Conservation (phyloP, 2,329 filamentous ascomycete genomes). For the Aspergillus sp. region DNA sequence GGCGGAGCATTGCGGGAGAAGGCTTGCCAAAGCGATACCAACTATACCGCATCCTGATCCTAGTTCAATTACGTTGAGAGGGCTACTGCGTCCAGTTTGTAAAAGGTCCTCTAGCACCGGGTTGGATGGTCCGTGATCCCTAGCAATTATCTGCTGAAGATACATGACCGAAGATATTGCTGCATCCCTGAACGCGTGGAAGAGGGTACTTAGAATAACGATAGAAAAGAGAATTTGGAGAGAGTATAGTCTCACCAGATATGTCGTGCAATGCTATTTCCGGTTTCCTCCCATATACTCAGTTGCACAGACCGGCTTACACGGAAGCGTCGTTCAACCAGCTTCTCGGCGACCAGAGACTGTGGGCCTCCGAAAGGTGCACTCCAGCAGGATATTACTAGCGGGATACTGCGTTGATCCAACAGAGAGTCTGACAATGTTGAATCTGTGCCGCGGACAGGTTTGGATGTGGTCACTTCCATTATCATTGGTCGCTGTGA, state of each 20-base stretch:
- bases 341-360: slow-evolving; percentile 47
- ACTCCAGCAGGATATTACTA: slow-evolving; percentile 61
- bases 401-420: slow-evolving; percentile 30
- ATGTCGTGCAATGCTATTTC: slow-evolving; percentile 71
- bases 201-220: slow-evolving; percentile 12
- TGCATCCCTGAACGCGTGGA: slow-evolving; percentile 50
- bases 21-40: slow-evolving; percentile 61
- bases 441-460: background rate
- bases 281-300: slow-evolving; percentile 66
- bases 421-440: slow-evolving; percentile 23
- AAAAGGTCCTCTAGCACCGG: slow-evolving; percentile 35
- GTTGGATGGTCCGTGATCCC: slow-evolving; percentile 22
- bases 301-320: slow-evolving; percentile 43
- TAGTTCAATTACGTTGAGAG: slow-evolving; percentile 60
- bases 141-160: slow-evolving; percentile 45
- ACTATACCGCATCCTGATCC: slow-evolving; percentile 70
- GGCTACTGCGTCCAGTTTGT: slow-evolving; percentile 22
- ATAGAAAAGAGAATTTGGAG: background rate
- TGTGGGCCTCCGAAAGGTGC: slow-evolving; percentile 41
- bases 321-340: slow-evolving; percentile 57
- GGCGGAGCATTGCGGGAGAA: slow-evolving; percentile 53
- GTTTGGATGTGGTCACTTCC: slow-evolving; percentile 21
- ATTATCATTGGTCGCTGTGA: slow-evolving; percentile 29
- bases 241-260: slow-evolving; percentile 56
- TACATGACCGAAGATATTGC: slow-evolving; percentile 58